These are phyloP conservation scores for Pestalotiopsis sp. DNA, from an alignment of 2,329 filamentous ascomycete species.

Conservation along the genomic window DNA sequence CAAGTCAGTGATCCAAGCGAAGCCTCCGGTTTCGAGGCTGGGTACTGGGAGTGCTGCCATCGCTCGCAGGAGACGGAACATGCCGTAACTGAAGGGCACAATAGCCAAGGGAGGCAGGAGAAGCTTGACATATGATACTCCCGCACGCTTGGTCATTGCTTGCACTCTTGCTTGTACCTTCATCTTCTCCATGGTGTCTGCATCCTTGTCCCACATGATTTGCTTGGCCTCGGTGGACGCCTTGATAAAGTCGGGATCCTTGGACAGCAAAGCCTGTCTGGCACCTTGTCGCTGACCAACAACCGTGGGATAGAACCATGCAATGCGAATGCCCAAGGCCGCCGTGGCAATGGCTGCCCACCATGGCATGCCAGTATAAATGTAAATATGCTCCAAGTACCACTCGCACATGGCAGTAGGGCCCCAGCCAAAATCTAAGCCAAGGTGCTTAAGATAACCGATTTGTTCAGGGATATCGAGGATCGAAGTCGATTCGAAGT, in stretches of 20 bases:
- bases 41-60: constrained; percentile 83
- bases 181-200: constrained; percentile 49
- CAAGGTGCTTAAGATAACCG: constrained; percentile 80
- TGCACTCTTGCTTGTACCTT: constrained; percentile 47
- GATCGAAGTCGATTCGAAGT: constrained; percentile 40
- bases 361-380: constrained; percentile 78
- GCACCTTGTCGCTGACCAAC: constrained; percentile 61
- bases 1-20: constrained; percentile 79
- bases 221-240: constrained; percentile 51
- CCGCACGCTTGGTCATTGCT: constrained; percentile 52
- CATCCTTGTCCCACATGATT: constrained; percentile 22
- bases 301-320: constrained; percentile 67
- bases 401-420: constrained; percentile 73
- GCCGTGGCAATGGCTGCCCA: constrained; percentile 71
- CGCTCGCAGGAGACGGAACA: constrained; percentile 73
- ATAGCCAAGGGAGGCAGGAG: constrained; percentile 59
- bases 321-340: constrained; percentile 63
- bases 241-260: constrained; percentile 55
- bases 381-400: constrained; percentile 78
- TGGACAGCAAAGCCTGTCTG: constrained; percentile 57
- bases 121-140: constrained; percentile 50
- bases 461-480: constrained; percentile 70
- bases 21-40: constrained; percentile 67
- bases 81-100: constrained; percentile 74
- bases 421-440: constrained; percentile 85